Percentiles rank a stretch among this genome's conserved stretches.
Conservation (phyloP, 352 stramenopile genomes). For the Phytophthora fragariaefolia region DNA sequence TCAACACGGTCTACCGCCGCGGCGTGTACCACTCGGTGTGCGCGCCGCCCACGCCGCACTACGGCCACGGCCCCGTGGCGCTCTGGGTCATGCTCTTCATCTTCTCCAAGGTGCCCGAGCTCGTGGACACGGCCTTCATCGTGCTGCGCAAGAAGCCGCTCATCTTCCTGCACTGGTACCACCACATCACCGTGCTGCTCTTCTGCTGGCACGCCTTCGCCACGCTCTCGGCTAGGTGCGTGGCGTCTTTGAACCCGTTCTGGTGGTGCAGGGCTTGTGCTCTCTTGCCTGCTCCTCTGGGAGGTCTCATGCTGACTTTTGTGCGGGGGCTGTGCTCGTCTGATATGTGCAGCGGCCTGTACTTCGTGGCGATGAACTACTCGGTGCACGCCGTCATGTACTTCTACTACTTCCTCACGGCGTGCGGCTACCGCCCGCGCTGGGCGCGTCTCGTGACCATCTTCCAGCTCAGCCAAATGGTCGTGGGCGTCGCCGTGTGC, state of each 20-base stretch:
- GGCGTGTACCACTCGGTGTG: conserved; percentile 89
- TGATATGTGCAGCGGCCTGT: conserved; percentile 80
- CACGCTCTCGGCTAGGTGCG: conserved; percentile 84
- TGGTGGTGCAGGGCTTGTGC: conserved; percentile 18
- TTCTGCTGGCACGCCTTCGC: conserved; percentile 98
- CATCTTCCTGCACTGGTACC: conserved; percentile 99
- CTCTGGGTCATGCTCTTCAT: conserved; percentile 89
- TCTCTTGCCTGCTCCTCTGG: neutral
- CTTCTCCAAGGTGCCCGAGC: conserved; percentile 93
- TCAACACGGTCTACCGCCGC: conserved; percentile 80
- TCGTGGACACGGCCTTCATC: conserved; percentile 98
- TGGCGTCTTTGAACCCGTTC: conserved; percentile 9
- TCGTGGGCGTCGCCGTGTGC: conserved; percentile 77
- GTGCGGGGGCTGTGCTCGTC: conserved; percentile 3
- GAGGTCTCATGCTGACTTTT: conserved; percentile 20
- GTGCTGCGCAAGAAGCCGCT: conserved; percentile 97
- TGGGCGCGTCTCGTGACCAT: conserved; percentile 90
- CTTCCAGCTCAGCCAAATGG: conserved; percentile 92
- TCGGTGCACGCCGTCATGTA: conserved; percentile 98
- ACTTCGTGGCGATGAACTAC: conserved; percentile 99
- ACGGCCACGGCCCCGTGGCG: conserved; percentile 69
- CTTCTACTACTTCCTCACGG: conserved; percentile 95
- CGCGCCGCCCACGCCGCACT: conserved; percentile 66
- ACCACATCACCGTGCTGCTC: conserved; percentile 97
- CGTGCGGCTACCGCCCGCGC: conserved; percentile 76